Base-by-base conservation (phyloP, 2,329 filamentous ascomycete genomes). In the Aspergillus pseudoterreus region DNA sequence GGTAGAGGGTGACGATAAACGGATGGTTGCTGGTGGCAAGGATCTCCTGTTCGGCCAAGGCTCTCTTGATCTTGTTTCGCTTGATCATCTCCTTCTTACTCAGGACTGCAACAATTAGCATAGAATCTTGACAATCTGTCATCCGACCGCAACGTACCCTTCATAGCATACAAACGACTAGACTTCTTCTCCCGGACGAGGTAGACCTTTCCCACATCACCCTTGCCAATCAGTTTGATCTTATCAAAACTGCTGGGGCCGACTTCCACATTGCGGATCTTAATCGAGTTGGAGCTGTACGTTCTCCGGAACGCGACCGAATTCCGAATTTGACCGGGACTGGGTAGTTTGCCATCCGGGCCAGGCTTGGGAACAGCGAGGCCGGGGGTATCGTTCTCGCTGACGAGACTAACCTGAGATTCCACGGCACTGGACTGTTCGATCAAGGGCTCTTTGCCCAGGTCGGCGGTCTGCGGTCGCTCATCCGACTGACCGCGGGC, bases 61-160 rank as follows among this genome's bases (percentile, higher is more conserved):
- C 94, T 68, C 94, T 85, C 82, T 99, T 99, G 77, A 99, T 99
- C 82, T 99, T 99, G 80, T 99, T 99, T 52, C 94, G 88, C 78
- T 99, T 99, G 74, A 99, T 99, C 94, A 99, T 99, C 74, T 99
- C 94, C 79, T 97, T 96, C 76, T 99, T 99, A 81, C 92, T 97
- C 72, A 99, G 71, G 5, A 99, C 94, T 97, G 67, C 14, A 43
- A 48, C 47, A 49, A 70, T 81, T 63, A 80, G 74, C 63, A 43
- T 56, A 58, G 52, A n/a, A 41, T 41, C 27, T 30, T 30, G 9
- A 30, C 27, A 17, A 47, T 11, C 39, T 49, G 35, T 6, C 19
- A n/a, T 2, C 14, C 15, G 15, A 12, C 12, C 8, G n/a, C 6
- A 54, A 71, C 79, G 61, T 71, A 96, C 92, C 92, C 76, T 99